These are phyloP conservation scores for Calocera viscosa DNA, from an alignment of 768 basidiomycete genomes.

Conservation along the genomic window DNA sequence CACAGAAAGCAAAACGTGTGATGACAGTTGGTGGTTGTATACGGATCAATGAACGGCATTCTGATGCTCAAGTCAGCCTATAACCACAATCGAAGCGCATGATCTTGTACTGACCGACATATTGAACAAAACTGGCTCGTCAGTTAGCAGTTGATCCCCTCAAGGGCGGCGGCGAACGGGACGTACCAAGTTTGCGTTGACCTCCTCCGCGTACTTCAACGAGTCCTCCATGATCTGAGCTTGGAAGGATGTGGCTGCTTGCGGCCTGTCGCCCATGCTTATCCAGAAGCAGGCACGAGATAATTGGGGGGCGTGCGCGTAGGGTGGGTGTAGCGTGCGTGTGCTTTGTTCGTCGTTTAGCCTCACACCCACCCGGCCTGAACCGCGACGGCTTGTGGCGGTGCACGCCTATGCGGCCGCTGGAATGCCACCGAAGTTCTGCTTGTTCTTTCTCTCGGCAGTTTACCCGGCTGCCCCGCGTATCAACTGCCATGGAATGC, in stretches of 20 bases:
- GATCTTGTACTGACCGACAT: constrained; percentile 19
- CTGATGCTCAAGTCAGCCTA: constrained; percentile 26
- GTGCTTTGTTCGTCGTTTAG: not conserved
- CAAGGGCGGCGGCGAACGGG: not conserved
- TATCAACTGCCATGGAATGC: too few relatives aligned
- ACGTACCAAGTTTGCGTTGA: constrained; percentile 23
- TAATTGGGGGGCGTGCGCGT: not conserved
- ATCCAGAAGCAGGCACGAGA: too few relatives aligned
- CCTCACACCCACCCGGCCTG: not conserved
- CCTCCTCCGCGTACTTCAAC: constrained; percentile 22
- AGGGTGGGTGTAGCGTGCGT: not conserved
- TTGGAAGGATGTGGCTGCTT: not conserved
- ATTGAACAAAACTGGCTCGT: constrained; percentile 20
- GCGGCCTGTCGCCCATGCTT: not conserved
- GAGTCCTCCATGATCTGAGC: constrained; percentile 16
- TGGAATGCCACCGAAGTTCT: too few relatives aligned
- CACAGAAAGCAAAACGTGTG: constrained; percentile 85
- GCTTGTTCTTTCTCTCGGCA: too few relatives aligned
- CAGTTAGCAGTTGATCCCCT: not conserved
- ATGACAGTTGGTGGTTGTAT: constrained; percentile 57
- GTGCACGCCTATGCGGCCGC: constrained; percentile 1
- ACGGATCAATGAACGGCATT: constrained; percentile 63
- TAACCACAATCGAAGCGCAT: not conserved
- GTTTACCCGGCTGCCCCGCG: too few relatives aligned
- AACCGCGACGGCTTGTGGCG: not conserved